Conservation (phyloP, 2,329 filamentous ascomycete species). For the Penicillium psychrosexuale region DNA sequence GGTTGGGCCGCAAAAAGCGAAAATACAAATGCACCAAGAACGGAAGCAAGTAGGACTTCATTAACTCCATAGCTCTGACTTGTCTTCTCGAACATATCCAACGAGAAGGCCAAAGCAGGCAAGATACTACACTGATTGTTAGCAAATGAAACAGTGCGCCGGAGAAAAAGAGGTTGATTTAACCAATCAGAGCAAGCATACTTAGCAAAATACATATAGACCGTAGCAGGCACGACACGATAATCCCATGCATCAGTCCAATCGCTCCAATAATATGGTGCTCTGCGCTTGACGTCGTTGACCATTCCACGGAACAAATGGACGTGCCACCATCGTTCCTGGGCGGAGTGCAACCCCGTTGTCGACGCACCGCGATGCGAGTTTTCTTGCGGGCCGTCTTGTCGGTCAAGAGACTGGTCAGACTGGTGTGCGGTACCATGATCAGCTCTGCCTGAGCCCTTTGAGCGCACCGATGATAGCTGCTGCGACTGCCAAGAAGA, state of each 20-base stretch:
- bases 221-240: constrained; percentile 77
- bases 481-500: constrained; percentile 27
- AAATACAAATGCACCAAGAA: constrained; percentile 79
- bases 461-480: constrained; percentile 20
- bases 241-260: constrained; percentile 90
- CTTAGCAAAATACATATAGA: constrained; percentile 97
- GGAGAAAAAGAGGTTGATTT: background rate
- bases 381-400: constrained; percentile 5
- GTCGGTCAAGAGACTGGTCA: constrained; percentile 5
- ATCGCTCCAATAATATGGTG: constrained; percentile 76
- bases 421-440: constrained; percentile 11
- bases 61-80: constrained; percentile 83
- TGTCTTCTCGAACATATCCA: constrained; percentile 92
- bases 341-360: constrained; percentile 13
- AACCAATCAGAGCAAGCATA: constrained; percentile 42
- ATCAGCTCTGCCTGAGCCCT: constrained; percentile 16
- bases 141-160: background rate
- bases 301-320: constrained; percentile 74
- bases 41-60: constrained; percentile 82
- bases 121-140: constrained; percentile 61
- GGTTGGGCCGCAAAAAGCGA: constrained; percentile 76
- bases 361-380: constrained; percentile 10
- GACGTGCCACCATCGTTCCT: constrained; percentile 67
- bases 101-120: constrained; percentile 80
- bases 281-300: constrained; percentile 70